Evolutionary conservation across 1,284 basidiomycete species (phyloP).

Genomic region (Malassezia vespertilionis): DNA sequence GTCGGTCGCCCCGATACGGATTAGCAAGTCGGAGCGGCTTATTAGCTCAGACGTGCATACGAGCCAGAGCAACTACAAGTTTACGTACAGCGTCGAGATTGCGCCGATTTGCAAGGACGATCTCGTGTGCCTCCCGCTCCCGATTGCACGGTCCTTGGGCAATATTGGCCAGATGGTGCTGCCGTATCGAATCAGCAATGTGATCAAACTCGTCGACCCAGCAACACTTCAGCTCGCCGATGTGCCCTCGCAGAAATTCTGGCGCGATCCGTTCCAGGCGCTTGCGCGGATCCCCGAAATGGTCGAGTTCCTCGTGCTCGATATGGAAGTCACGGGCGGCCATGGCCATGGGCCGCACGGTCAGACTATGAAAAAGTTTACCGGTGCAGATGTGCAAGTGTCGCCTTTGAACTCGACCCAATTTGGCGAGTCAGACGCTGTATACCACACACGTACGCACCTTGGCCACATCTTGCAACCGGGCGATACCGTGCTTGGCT

Average conservation of each 20-base stretch:
- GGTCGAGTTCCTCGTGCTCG: constrained; percentile 87
- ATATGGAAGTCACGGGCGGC: constrained; percentile 61
- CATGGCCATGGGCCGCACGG: constrained; percentile 31
- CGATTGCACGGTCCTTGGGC: constrained; percentile 67
- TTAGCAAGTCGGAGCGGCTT: constrained; percentile 83
- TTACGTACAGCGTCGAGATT: constrained; percentile 94
- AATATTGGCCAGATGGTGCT: constrained; percentile 79
- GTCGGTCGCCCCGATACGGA: constrained; percentile 73
- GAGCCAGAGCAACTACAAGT: constrained; percentile 89
- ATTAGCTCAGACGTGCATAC: constrained; percentile 85
- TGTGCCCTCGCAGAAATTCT: constrained; percentile 70
- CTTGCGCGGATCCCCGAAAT: constrained; percentile 74
- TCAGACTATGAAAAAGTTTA: constrained; percentile 22
- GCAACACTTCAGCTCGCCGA: constrained; percentile 73
- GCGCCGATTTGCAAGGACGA: constrained; percentile 96
- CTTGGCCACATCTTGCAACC: constrained; percentile 89
- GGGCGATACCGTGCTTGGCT: constrained; percentile 84
- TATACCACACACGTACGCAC: constrained; percentile 91
- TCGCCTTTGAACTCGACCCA: constrained; percentile 68
- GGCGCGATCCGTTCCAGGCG: constrained; percentile 75
- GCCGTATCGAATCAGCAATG: constrained; percentile 81
- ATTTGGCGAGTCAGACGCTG: constrained; percentile 56
- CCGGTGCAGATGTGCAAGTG: constrained; percentile 76
- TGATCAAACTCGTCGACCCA: constrained; percentile 81
- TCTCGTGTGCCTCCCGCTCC: constrained; percentile 74